These are phyloP conservation scores for Azolla pinnata DNA, from an alignment of 75 land plant species.

Conservation along the genomic window DNA sequence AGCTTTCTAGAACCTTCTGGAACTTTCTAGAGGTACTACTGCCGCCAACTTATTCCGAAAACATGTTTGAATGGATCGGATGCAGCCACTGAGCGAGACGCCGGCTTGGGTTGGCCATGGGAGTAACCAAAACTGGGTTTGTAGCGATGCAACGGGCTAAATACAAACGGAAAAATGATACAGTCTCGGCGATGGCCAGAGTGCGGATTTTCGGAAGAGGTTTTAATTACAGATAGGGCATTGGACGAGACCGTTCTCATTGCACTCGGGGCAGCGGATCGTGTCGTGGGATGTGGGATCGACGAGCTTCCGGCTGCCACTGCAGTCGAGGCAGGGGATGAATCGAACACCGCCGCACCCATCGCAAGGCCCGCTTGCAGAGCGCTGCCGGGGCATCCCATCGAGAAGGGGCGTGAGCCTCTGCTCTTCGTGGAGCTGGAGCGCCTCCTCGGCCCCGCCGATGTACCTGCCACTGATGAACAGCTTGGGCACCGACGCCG, in stretches of 20 bases:
- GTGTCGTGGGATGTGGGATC: conserved; percentile 10
- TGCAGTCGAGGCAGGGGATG: conserved; percentile 49
- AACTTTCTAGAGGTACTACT: too few relatives aligned
- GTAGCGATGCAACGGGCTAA: too few relatives aligned
- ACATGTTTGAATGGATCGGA: too few relatives aligned
- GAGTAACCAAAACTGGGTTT: too few relatives aligned
- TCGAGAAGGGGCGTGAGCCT: conserved; percentile 33
- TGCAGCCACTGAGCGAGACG: too few relatives aligned
- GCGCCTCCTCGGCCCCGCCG: conserved; percentile 68
- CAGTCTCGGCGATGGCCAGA: too few relatives aligned
- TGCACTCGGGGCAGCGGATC: conserved; percentile 39
- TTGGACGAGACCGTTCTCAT: conserved; percentile 59
- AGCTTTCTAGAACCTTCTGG: too few relatives aligned
- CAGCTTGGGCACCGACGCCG: conserved; percentile 42
- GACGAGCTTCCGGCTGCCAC: conserved; percentile 59
- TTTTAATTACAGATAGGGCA: conserved; percentile 42
- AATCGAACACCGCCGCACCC: conserved; percentile 57
- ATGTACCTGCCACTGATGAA: conserved; percentile 69
- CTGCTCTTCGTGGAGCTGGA: conserved; percentile 59
- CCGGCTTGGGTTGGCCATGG: too few relatives aligned
- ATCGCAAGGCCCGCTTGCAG: conserved; percentile 20
- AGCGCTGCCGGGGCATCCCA: conserved; percentile 24
- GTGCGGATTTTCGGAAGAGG: too few relatives aligned
- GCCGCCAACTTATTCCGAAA: too few relatives aligned
- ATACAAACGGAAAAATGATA: too few relatives aligned